Percentiles rank a stretch among this genome's conserved stretches.
Evolutionary conservation across 192 early-diverging fungal genomes (phyloP).

Genomic region (Lobosporangium transversale): DNA sequence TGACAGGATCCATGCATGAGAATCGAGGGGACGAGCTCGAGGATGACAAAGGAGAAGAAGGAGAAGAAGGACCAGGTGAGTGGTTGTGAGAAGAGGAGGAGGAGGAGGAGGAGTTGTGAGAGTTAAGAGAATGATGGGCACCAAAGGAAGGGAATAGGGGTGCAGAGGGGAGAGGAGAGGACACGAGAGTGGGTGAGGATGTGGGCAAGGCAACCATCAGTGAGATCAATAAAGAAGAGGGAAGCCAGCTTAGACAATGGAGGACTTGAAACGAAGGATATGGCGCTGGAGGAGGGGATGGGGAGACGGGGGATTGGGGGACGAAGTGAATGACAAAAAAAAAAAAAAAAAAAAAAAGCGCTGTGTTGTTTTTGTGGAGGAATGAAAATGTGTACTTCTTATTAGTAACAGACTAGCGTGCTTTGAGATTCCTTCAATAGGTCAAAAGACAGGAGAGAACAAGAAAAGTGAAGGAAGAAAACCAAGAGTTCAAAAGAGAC

Average conservation of each 20-base stretch:
- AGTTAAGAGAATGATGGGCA: neutral
- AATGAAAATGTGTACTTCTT: neutral
- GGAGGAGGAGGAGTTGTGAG: constrained; percentile 9
- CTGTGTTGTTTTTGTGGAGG: neutral
- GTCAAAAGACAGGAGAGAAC: neutral
- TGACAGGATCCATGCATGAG: constrained; percentile 34
- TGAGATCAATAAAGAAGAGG: neutral
- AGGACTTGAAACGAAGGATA: neutral
- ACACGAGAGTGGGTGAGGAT: constrained; percentile 30
- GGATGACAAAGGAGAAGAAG: constrained; percentile 25
- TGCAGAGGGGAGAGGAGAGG: constrained; percentile 10
- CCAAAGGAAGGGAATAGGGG: constrained; percentile 7
- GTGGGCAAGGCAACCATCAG: constrained; percentile 36
- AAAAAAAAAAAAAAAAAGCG: neutral
- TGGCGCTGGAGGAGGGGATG: neutral
- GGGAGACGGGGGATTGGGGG: neutral
- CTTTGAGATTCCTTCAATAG: too few relatives aligned
- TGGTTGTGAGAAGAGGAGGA: constrained; percentile 11
- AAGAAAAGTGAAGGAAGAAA: neutral
- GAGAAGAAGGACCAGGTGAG: constrained; percentile 21
- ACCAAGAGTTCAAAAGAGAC: neutral
- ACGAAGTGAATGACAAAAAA: neutral
- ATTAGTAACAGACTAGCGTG: neutral
- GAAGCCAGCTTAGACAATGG: neutral
- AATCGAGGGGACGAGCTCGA: constrained; percentile 35